Evolutionary conservation across 2,329 filamentous ascomycete genomes (phyloP).

Genomic region (Leptodontidium sp.): DNA sequence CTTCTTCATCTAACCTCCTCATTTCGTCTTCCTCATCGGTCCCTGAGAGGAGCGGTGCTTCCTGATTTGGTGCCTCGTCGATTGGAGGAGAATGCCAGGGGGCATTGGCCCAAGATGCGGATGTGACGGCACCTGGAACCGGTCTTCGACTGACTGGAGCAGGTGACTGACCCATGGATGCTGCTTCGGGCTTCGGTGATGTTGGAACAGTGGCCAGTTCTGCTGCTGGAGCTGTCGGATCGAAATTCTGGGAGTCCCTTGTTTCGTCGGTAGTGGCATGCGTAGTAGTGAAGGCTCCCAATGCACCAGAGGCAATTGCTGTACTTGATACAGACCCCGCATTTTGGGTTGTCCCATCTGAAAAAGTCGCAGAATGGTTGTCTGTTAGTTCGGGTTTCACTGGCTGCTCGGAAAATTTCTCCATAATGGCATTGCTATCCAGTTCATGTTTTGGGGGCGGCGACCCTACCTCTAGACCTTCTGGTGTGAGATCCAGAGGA

Average conservation of each 20-base stretch:
- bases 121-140: background rate
- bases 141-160: background rate
- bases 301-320: slow-evolving; percentile 7
- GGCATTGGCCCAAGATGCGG: slow-evolving; percentile 15
- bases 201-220: slow-evolving; percentile 18
- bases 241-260: background rate
- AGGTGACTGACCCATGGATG: background rate
- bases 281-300: background rate
- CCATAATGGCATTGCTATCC: slow-evolving; percentile 10
- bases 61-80: slow-evolving; percentile 7
- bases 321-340: background rate
- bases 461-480: slow-evolving; percentile 23
- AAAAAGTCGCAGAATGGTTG: background rate
- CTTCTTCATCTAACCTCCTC: slow-evolving; percentile 16
- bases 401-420: background rate
- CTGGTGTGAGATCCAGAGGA: slow-evolving; percentile 18
- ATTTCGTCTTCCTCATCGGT: slow-evolving; percentile 18
- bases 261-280: background rate
- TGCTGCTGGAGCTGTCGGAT: background rate
- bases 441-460: slow-evolving; percentile 13
- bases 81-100: slow-evolving; percentile 16
- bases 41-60: slow-evolving; percentile 7
- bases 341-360: background rate
- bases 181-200: slow-evolving; percentile 8
- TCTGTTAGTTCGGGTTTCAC: slow-evolving; percentile 12